Base-by-base conservation (phyloP, 2,329 filamentous ascomycete genomes). In the Knufia petricola region DNA sequence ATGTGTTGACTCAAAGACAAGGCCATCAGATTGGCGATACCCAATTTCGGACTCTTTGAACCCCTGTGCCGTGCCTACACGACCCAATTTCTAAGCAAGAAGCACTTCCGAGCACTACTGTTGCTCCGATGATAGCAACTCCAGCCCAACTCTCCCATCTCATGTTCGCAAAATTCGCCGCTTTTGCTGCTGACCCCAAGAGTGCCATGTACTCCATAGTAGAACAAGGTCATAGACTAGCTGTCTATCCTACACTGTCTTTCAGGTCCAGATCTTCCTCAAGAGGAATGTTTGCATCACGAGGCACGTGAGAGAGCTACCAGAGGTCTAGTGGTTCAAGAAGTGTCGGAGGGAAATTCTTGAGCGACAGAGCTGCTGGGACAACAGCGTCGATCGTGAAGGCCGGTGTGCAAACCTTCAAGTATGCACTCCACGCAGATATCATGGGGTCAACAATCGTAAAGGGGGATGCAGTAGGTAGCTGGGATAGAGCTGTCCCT, bases 391-490 rank as follows among this genome's bases (percentile, higher is more conserved):
- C 28, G 7, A 26, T 13, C 9, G 28, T 23, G 13, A 28, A 26
- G 9, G 20, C 40, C 3, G 40, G 40, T 4, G 8, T 43, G 40
- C 24, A 23, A 19, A 43, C 24, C 20, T 26, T 23, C 40, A 43
- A 26, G 40, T 43, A 43, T 12, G 24, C 40, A 12, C 21, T 23
- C 20, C 24, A 43, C 20, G 24, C 15, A 3, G 21, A 24, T 13
- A 43, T 19, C n/a, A 30, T 30, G n/a, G 40, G 40, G 19, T 43
- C 40, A 8, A 43, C 10, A 7, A 26, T 26, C 10, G 15, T 15
- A 19, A 43, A 43, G 40, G n/a, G 28, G 10, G n/a, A 43, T 15
- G 20, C 40, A 13, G 40, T 43, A 43, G 40, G 28, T 20, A n/a
- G 40, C n/a, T 28, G 40, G 40, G 40, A 43, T 43, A 13, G n/a